Base-by-base conservation (phyloP, 352 stramenopile genomes). In the Pythium brachiatum region DNA sequence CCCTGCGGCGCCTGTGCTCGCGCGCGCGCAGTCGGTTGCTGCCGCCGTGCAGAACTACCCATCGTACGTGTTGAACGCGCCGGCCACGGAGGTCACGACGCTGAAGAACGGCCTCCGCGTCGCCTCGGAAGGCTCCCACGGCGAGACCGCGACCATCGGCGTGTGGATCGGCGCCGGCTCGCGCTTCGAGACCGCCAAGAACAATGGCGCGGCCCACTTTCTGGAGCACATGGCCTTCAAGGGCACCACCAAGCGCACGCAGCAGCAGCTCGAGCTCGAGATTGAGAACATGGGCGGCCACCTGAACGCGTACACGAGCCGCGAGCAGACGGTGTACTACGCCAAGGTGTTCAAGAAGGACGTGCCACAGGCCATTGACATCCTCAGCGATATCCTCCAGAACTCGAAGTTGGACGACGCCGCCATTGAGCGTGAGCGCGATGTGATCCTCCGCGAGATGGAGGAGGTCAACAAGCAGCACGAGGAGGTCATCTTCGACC, bases 181-280 rank as follows among this genome's bases (percentile, higher is more conserved):
- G 53, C 89, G 98, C 59, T 99, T 99, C 79, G 98, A 99, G 89
- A 99, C 96, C 2, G 84, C 81, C 20, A 72, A 95, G 67, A 99
- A 99, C 86, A 99, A 99, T 74, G 98, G 98, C 59, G 95, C 97
- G 7, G 97, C 97, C 16, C 98, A 99, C 81, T 99, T 99, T 73
- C 66, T 99, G 57, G 98, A 99, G 87, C 98, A 99, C 86, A 99
- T 99, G 96, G 94, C 97, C 47, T 99, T 99, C 86, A 99, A 99
- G 83, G 98, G 98, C 69, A 99, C 98, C 34, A 74, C 74, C 32
- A 97, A 96, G 68, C 86, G 98, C 60, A 99, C 92, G 47, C 97
- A 99, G 83, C 92, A 98, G 73, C 82, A 98, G 73, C 86, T 99
- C n/a, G 98, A 99, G 83, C 83, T 99, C 48, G 94, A 99, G 78